phyloP scores from a whole-genome alignment of 768 basidiomycete species.

The Lentinula lateritia region DNA sequence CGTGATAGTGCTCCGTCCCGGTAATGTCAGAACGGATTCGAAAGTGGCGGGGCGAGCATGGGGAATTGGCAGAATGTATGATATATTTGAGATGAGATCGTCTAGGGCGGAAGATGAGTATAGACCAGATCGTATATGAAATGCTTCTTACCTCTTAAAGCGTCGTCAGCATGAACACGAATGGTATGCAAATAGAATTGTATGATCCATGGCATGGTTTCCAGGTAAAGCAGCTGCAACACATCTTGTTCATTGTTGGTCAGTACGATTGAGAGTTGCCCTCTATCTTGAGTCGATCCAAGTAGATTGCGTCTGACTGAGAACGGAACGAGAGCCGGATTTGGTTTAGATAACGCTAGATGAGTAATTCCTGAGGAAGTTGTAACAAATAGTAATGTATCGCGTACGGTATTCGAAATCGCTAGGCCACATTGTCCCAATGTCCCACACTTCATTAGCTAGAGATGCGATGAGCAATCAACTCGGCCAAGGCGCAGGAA shows the following conservation, averaged over 20 bases:
- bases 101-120: constrained; percentile 30
- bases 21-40: constrained; percentile 66
- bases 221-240: constrained; percentile 64
- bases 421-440: constrained; percentile 51
- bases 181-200: constrained; percentile 86
- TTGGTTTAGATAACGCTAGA: constrained; percentile 30
- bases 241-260: constrained; percentile 47
- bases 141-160: constrained; percentile 22
- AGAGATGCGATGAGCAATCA: constrained; percentile 9
- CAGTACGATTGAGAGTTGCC: constrained; percentile 63
- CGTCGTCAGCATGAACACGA: constrained; percentile 40
- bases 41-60: constrained; percentile 76
- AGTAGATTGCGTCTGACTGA: constrained; percentile 66
- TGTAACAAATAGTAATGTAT: not conserved
- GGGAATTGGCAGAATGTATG: constrained; percentile 62
- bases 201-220: constrained; percentile 91
- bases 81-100: constrained; percentile 56
- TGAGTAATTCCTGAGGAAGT: not conserved
- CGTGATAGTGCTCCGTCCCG: constrained; percentile 55
- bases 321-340: constrained; percentile 41
- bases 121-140: not conserved
- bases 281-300: constrained; percentile 72
- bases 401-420: constrained; percentile 61
- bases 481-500: constrained; percentile 1
- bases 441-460: constrained; percentile 46